Base-by-base conservation (phyloP, 129 eudicot species). In the Tagetes erecta region DNA sequence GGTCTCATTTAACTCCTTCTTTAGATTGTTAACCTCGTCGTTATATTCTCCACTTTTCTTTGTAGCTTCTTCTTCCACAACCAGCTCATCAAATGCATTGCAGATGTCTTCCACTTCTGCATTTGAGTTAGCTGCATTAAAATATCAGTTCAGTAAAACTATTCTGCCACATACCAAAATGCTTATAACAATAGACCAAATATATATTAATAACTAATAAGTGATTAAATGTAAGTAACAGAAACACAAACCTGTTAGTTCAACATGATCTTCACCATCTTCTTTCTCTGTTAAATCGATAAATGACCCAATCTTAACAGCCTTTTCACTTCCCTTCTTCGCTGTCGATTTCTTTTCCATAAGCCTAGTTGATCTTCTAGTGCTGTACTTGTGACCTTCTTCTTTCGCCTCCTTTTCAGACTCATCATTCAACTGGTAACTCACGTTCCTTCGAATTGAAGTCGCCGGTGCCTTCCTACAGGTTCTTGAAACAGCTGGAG, bases 351-450 rank as follows among this genome's bases (percentile, higher is more conserved):
- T 76, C 77, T 84, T 83, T 55, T 69, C 84, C 1, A 80, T 56
- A 74, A 87, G 74, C 81, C 89, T 85, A 37, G 81, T 76, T 1
- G 96, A 90, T 38, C 87, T 36, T 64, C 96, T 71, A 3, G 93
- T 87, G 82, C 81, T 77, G 75, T 90, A 85, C 45, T 39, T 71
- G 50, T 78, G 9, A 50, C 73, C 67, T 47, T 59, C 83, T 2
- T 51, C 72, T 63, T 67, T 74, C 1, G 7, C 35, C n/a, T 58
- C 85, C 3, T 71, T 72, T 59, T 52, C 78, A 42, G 71, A 68
- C 44, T 85, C 89, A 64, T 85, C 89, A 64, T 75, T 77, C 47
- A 82, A 44, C 30, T 76, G 86, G 20, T 11, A 57, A 14, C 30
- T 77, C 45, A 77, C 82, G 55, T 84, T 78, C 37, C 66, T 40